Evolutionary conservation across 208 protist genomes (phyloP).

Genomic region (Wallacemonas sp.): DNA sequence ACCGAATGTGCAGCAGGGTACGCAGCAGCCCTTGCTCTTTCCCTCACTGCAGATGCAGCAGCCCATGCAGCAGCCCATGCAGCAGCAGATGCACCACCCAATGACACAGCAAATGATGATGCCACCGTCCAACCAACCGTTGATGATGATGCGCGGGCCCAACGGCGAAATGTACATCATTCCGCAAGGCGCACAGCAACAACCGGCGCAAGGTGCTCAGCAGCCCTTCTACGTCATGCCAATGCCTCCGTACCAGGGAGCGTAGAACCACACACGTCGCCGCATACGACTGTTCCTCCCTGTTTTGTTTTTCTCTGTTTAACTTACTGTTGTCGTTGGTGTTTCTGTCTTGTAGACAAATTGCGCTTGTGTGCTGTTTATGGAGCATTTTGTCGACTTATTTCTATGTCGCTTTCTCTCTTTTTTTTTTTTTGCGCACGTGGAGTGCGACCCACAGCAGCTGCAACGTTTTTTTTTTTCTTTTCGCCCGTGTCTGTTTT

Average conservation of each 20-base stretch:
- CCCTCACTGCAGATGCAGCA: conserved; percentile 14
- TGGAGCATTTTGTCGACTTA: not conserved
- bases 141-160: conserved; percentile 38
- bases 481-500: too few species aligned
- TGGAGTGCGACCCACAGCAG: too few species aligned
- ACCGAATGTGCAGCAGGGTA: not conserved
- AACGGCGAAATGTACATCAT: conserved; percentile 42
- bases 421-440: too few species aligned
- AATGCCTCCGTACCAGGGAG: conserved; percentile 18
- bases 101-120: conserved; percentile 10
- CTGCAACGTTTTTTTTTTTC: too few species aligned
- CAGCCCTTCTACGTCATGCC: conserved; percentile 42
- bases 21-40: conserved; percentile 12
- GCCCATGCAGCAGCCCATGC: not conserved
- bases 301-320: not conserved
- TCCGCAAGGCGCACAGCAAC: conserved; percentile 15
- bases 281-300: too few species aligned
- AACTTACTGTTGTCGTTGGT: not conserved
- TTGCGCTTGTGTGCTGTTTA: not conserved
- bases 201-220: not conserved
- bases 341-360: not conserved
- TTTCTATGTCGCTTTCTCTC: conserved; percentile 8
- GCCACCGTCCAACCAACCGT: not conserved
- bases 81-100: conserved; percentile 5
- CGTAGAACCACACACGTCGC: not conserved